A percentile compares a stretch with the other conserved stretches of the same genome.
Conservation (phyloP, 352 stramenopile species). For the Pythium phragmitis region DNA sequence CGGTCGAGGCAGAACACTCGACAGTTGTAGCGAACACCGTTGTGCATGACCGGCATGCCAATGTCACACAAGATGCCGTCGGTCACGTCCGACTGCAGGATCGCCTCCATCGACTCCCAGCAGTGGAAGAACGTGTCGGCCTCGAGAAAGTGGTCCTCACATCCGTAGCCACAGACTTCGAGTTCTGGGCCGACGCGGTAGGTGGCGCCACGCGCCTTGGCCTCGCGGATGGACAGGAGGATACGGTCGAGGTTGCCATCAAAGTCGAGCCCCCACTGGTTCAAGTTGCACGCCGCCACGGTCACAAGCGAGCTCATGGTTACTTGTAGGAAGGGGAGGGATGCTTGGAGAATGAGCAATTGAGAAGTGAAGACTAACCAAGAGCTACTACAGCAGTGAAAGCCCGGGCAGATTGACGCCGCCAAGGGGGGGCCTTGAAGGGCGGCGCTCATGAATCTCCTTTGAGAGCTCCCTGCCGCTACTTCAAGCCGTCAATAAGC, state of each 20-base stretch:
- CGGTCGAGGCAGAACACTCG: conserved; percentile 93
- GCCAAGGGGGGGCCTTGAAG: too few relatives aligned
- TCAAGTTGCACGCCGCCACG: conserved; percentile 98
- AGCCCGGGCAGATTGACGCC: neutral
- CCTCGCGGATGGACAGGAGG: conserved; percentile 85
- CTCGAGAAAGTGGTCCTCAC: conserved; percentile 99
- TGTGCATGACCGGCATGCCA: conserved; percentile 96
- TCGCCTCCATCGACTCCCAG: conserved; percentile 92
- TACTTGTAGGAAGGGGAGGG: neutral
- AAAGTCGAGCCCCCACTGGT: conserved; percentile 99
- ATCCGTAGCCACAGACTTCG: conserved; percentile 98
- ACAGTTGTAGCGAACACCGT: conserved; percentile 98
- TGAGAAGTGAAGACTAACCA: conserved; percentile 5
- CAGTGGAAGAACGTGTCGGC: conserved; percentile 98
- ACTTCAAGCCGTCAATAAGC: neutral
- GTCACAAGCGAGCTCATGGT: conserved; percentile 88
- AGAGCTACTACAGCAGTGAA: neutral
- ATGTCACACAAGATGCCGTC: conserved; percentile 97
- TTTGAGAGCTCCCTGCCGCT: neutral
- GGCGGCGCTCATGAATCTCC: too few relatives aligned
- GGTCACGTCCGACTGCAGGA: conserved; percentile 88
- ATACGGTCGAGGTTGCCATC: conserved; percentile 96
- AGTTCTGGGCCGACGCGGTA: conserved; percentile 97
- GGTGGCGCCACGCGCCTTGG: conserved; percentile 83
- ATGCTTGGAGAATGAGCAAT: conserved; percentile 3